Conservation (phyloP, 176 grass and related monocot species). For the Oryza australiensis region DNA sequence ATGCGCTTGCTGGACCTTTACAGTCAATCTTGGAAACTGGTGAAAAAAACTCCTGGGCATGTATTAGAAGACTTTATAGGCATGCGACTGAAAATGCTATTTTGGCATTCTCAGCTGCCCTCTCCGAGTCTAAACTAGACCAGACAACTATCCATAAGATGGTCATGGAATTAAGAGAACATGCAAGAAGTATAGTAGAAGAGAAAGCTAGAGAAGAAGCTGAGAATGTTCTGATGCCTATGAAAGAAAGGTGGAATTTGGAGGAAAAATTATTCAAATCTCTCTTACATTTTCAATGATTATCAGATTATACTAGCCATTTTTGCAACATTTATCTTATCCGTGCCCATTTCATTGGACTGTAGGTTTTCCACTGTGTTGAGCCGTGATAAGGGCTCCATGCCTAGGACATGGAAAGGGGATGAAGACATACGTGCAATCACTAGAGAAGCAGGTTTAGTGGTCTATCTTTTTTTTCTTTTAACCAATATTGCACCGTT, state of each 20-base stretch:
- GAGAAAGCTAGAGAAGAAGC: constrained; percentile 85
- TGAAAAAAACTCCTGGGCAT: constrained; percentile 61
- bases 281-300: no score
- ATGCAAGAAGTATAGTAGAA: constrained; percentile 64
- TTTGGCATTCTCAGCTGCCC: constrained; percentile 48
- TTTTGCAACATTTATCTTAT: constrained; percentile 13
- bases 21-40: constrained; percentile 70
- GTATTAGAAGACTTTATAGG: constrained; percentile 65
- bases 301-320: constrained; percentile 1
- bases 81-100: constrained; percentile 54
- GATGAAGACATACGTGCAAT: constrained; percentile 77
- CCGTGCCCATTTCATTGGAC: constrained; percentile 14
- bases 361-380: constrained; percentile 82
- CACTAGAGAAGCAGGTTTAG: constrained; percentile 76
- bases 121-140: constrained; percentile 75
- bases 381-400: constrained; percentile 66
- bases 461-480: constrained; percentile 47
- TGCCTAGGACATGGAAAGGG: constrained; percentile 82
- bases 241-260: constrained; percentile 88
- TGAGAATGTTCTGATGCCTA: constrained; percentile 67
- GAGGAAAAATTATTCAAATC: neutral
- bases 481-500: neutral
- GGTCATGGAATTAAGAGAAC: constrained; percentile 59
- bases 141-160: constrained; percentile 45
- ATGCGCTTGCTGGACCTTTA: constrained; percentile 66